Base-by-base conservation (phyloP, 768 basidiomycete species). In the Podaxis sp. region DNA sequence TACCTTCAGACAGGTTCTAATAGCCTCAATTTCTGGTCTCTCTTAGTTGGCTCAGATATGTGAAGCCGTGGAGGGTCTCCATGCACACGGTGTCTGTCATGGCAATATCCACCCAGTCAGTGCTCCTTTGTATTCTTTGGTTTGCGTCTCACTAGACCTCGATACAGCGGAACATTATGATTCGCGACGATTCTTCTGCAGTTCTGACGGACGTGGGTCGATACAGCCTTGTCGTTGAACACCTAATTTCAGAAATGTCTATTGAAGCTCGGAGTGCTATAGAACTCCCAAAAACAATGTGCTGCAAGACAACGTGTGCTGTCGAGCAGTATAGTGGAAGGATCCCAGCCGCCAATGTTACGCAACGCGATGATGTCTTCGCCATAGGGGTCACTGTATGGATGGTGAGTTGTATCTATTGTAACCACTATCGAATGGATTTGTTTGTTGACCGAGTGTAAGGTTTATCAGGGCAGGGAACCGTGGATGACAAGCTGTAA, bases 71-170 rank as follows among this genome's bases (percentile, higher is more conserved):
- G 47, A 38, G 23, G 1, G 9, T 7, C 35, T 58, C 9, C 57
- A 58, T n/a, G 11, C 37, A 9, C 11, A 40, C 4, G n/a, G 25
- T 0, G 10, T 58, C 23, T 14, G 27, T 25, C 57, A 58, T 16
- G 57, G 57, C 10, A 58, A 58, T 13, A 50, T 58, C 21, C 47
- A 58, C 21, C 48, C 23, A 4, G 57, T 58, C 13, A 25, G 16
- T 42, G 50, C 11, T 3, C 18, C 32, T 6, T 9, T 37, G 32
- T n/a, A 11, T 7, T 9, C 35, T 10, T 37, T 23, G n/a, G 0
- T 14, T 16, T 25, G 28, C 2, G 5, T 11, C 21, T 5, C 14
- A 37, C 4, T 23, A 18, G 9, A 18, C 16, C 23, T 4, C 51
- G 32, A 16, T 3, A 21, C 52, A 58, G 57, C 11, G 57, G 2